A percentile compares a stretch with the other conserved stretches of the same genome.
Evolutionary conservation across 2,329 filamentous ascomycete species (phyloP).

Genomic region (Colletotrichum sp.): DNA sequence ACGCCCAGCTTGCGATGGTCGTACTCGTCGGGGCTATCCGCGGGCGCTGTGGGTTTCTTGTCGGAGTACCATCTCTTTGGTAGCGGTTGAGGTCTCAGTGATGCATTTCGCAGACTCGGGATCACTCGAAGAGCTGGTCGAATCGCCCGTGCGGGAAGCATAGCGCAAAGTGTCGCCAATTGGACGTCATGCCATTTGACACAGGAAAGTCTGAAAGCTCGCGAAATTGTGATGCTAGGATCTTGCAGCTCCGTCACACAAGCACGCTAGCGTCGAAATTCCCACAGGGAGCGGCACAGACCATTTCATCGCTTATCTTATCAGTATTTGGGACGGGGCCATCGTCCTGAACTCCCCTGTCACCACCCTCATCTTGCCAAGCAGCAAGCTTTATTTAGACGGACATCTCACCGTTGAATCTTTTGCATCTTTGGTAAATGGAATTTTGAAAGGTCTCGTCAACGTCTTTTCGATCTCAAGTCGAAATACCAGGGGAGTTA

Average conservation of each 20-base stretch:
- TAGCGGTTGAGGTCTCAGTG: not conserved
- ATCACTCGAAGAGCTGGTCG: slow-evolving; percentile 19
- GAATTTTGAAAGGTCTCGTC: not conserved
- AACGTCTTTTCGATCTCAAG: not conserved
- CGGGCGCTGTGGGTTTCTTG: not conserved
- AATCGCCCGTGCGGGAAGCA: slow-evolving; percentile 28
- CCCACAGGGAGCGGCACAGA: not conserved
- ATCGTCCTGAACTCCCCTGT: not conserved
- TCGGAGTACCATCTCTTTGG: slow-evolving; percentile 11
- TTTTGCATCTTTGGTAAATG: not conserved
- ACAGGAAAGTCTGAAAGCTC: not conserved
- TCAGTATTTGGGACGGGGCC: not conserved
- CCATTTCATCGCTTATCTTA: not conserved
- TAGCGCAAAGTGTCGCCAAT: slow-evolving; percentile 21
- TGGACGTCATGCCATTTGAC: slow-evolving; percentile 4
- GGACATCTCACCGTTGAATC: not conserved
- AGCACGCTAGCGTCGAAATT: not conserved
- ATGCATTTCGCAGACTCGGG: not conserved
- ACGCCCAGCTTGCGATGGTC: slow-evolving; percentile 67
- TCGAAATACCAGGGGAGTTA: not conserved
- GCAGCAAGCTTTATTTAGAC: not conserved
- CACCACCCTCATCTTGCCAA: not conserved
- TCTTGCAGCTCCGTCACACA: slow-evolving; percentile 1
- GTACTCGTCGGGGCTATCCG: slow-evolving; percentile 4
- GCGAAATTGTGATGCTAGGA: slow-evolving; percentile 7